Evolutionary conservation across 345 rosid species (phyloP).

Genomic region (Rubroshorea leprosula): DNA sequence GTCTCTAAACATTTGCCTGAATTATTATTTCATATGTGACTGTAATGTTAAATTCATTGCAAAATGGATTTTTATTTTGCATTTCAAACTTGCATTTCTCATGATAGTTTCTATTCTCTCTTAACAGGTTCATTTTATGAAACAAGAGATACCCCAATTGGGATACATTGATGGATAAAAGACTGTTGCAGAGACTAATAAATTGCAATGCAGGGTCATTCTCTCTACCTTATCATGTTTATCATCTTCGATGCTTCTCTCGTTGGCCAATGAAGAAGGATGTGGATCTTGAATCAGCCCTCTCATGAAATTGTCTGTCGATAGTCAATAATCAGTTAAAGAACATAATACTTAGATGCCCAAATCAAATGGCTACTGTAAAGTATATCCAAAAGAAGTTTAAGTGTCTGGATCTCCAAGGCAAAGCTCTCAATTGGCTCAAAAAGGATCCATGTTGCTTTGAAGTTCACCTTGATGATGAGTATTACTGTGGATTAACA

Average conservation of each 20-base stretch:
- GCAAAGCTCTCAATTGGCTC: constrained; percentile 80
- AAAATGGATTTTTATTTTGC: too few relatives aligned
- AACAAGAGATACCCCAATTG: too few relatives aligned
- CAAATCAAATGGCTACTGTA: constrained; percentile 47
- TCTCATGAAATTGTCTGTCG: constrained; percentile 74
- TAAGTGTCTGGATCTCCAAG: constrained; percentile 80
- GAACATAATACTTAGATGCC: constrained; percentile 62
- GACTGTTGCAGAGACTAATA: too few relatives aligned
- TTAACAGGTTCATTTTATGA: too few relatives aligned
- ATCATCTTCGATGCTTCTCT: constrained; percentile 41
- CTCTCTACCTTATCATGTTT: constrained; percentile 10
- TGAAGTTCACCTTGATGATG: constrained; percentile 48
- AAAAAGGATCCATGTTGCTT: constrained; percentile 80
- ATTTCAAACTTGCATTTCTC: too few relatives aligned
- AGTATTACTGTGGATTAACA: constrained; percentile 49
- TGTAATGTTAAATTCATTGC: too few relatives aligned
- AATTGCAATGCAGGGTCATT: too few relatives aligned
- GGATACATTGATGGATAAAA: too few relatives aligned
- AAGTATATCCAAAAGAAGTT: constrained; percentile 71
- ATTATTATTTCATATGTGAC: too few relatives aligned
- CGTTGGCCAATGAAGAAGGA: constrained; percentile 84
- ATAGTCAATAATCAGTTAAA: constrained; percentile 75
- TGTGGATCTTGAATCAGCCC: constrained; percentile 66
- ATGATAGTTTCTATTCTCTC: too few relatives aligned
- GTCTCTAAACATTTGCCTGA: too few relatives aligned